Evolutionary conservation across 73 alveolate species (phyloP).

Genomic region (Paramecium sexaurelia): DNA sequence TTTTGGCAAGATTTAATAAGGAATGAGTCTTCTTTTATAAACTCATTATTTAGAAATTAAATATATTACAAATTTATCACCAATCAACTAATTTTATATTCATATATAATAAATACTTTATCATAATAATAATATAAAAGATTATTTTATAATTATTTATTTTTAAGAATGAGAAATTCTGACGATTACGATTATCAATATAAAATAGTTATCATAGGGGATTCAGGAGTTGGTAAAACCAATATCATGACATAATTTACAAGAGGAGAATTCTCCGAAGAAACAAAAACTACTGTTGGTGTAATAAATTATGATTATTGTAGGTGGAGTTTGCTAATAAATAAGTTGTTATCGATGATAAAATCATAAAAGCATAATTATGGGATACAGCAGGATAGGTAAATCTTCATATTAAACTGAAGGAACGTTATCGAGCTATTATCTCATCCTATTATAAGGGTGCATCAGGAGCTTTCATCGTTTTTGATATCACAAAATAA

Average conservation of each 20-base stretch:
- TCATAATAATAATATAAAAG: no score
- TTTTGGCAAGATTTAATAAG: neutral
- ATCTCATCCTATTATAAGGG: conserved; percentile 70
- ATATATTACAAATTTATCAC: neutral
- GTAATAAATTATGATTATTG: conserved; percentile 46
- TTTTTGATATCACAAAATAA: conserved; percentile 65
- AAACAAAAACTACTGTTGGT: conserved; percentile 50
- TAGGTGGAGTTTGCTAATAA: conserved; percentile 28
- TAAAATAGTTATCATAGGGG: conserved; percentile 73
- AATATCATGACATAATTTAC: neutral
- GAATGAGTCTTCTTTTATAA: neutral
- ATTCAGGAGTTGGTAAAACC: conserved; percentile 70
- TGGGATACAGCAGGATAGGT: conserved; percentile 97
- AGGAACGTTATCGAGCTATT: conserved; percentile 70
- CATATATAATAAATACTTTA: no score
- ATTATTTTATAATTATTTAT: neutral
- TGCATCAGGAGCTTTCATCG: conserved; percentile 68
- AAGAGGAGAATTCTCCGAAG: neutral
- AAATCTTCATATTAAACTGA: conserved; percentile 36
- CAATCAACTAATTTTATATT: no score
- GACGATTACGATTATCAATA: conserved; percentile 68
- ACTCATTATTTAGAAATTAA: neutral
- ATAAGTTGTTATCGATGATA: conserved; percentile 11
- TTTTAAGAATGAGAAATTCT: conserved; percentile 23
- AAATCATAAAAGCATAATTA: conserved; percentile 76